Percentiles rank a stretch among this genome's conserved stretches.
phyloP scores from a whole-genome alignment of 495 filamentous ascomycete species.

The Copromyces sp. region DNA sequence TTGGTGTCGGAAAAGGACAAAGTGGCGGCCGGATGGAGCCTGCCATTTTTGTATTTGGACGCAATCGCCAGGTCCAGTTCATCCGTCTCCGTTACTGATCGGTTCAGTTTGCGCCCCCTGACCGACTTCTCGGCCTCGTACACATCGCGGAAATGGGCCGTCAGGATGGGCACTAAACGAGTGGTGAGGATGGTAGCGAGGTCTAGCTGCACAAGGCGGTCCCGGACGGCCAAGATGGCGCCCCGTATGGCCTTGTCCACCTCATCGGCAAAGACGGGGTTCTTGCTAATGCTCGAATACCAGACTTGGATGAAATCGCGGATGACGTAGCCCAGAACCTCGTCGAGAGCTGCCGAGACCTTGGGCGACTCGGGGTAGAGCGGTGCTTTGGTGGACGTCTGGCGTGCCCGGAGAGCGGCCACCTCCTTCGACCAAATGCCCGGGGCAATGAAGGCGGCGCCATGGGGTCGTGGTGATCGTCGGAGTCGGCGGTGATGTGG shows the following conservation, averaged over 20 bases:
- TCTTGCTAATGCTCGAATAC: constrained; percentile 79
- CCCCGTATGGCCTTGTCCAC: constrained; percentile 69
- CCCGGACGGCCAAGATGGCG: constrained; percentile 60
- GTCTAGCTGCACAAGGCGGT: constrained; percentile 62
- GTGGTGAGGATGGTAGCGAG: constrained; percentile 70
- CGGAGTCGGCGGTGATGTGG: constrained; percentile 28
- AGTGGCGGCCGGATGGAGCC: constrained; percentile 80
- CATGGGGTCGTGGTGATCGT: constrained; percentile 30
- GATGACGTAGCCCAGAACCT: constrained; percentile 63
- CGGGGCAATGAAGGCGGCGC: constrained; percentile 52
- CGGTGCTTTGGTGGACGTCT: constrained; percentile 41
- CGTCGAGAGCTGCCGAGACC: constrained; percentile 73
- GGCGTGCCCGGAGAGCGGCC: constrained; percentile 43
- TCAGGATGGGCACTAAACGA: constrained; percentile 77
- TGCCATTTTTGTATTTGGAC: constrained; percentile 80
- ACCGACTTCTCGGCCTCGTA: constrained; percentile 82
- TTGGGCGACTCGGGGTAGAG: constrained; percentile 70
- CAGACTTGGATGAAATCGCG: constrained; percentile 82
- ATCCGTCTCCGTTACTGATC: constrained; percentile 89
- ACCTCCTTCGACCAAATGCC: constrained; percentile 60
- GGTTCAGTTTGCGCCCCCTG: constrained; percentile 74
- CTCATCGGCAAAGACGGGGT: constrained; percentile 70
- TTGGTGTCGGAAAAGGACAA: constrained; percentile 73
- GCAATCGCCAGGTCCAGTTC: constrained; percentile 93
- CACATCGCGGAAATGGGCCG: constrained; percentile 83